Evolutionary conservation across 805 yeast genomes (phyloP), one percentile per base, ranked within the genome.

Genomic region (Naumovozyma baii): DNA sequence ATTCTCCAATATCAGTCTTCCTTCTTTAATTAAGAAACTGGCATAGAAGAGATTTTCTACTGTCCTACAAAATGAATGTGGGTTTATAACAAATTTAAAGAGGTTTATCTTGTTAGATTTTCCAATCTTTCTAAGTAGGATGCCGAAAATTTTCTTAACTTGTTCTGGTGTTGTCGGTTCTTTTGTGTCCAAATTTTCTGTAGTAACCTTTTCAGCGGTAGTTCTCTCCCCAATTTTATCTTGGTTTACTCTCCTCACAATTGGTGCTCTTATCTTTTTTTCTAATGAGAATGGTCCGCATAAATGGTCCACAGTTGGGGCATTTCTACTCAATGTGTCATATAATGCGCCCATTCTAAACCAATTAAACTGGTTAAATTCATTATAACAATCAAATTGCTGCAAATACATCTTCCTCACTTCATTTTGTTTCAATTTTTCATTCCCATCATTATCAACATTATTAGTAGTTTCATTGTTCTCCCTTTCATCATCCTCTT

Each of bases 11-110:
- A 66, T 62, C 28, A 86, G 59, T 48, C 68, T 74, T 0, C 83
- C 87, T 50, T 84, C 94, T 50, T 79, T 74, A 2, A 86, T 74
- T 34, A 90, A 62, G 51, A 88, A 87, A 55, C 95, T 82, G 0
- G 84, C 71, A 52, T 79, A 83, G 51, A 88, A 88, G 50, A 90
- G 61, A 54, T 85, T 86, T 57, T 90, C 96, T 2, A 88, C 78
- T 1, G 87, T 73, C 55, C 80, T 87, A 1, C 82, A 67, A 59
- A 80, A 88, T 5, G 90, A 80, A 13, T 62, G 45, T 1, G 96
- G 95, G 55, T 90, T 78, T 15, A 88, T 65, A 37, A 84, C 72
- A 48, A 83, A 79, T 44, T 69, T 66, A 52, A 75, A 84, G 34
- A 87, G 64, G 39, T 75, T 74, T 7, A 86, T 67, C 12, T 35